Percentiles rank a stretch among this genome's conserved stretches.
Conservation (phyloP, 2,329 filamentous ascomycete genomes). For the Aspergillus flavus region DNA sequence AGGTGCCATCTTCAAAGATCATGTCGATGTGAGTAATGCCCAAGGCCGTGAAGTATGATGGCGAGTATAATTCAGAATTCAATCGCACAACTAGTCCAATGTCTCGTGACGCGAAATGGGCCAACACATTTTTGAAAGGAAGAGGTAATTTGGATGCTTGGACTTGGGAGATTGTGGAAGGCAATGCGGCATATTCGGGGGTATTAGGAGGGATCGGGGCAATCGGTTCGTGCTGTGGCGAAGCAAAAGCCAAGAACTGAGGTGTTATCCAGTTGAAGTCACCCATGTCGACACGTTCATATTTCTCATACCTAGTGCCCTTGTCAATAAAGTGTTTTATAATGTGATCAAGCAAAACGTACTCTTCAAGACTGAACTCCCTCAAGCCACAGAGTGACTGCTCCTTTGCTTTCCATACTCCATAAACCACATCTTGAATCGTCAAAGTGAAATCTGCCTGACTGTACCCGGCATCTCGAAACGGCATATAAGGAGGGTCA, state of each 20-base stretch:
- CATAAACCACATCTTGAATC: conserved; percentile 96
- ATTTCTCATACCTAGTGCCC: conserved; percentile 76
- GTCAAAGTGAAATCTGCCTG: conserved; percentile 95
- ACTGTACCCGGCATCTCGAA: conserved; percentile 96
- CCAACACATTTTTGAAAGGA: conserved; percentile 94
- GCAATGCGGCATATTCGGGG: conserved; percentile 72
- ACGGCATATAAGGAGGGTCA: conserved; percentile 97
- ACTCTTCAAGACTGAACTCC: conserved; percentile 93
- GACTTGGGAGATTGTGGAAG: conserved; percentile 73
- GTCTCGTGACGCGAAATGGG: conserved; percentile 83
- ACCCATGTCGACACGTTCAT: conserved; percentile 93
- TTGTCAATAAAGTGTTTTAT: conserved; percentile 17
- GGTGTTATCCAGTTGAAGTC: conserved; percentile 99
- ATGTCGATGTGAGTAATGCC: conserved; percentile 97
- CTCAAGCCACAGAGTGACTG: conserved; percentile 88
- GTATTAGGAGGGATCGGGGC: conserved; percentile 72
- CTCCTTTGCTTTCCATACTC: conserved; percentile 98
- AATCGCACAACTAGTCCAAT: conserved; percentile 92
- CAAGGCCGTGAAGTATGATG: conserved; percentile 93
- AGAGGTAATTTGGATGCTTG: conserved; percentile 71
- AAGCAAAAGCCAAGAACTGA: conserved; percentile 93
- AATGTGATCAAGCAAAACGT: conserved; percentile 30
- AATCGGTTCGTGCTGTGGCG: conserved; percentile 80
- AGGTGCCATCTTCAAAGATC: conserved; percentile 99
- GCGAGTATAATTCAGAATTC: conserved; percentile 94